These are phyloP conservation scores for Botryobasidium botryosum DNA, from an alignment of 768 basidiomycete genomes.

Conservation along the genomic window DNA sequence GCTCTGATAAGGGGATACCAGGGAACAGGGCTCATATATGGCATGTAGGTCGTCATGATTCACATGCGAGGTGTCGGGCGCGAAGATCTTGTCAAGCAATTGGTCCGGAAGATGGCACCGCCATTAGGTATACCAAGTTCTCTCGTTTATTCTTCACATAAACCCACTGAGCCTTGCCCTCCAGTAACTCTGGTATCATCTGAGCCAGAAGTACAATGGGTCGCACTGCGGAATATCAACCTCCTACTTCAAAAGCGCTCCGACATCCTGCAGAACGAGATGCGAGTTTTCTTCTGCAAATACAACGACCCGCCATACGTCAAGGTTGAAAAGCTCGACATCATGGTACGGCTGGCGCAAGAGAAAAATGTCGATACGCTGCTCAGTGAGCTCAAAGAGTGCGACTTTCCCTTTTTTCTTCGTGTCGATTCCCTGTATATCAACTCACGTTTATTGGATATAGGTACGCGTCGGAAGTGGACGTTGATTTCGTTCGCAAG, in stretches of 20 bases:
- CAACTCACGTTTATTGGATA: constrained; percentile 5
- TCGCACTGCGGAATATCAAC: constrained; percentile 91
- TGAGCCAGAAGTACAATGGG: constrained; percentile 97
- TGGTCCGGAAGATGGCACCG: constrained; percentile 94
- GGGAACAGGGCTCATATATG: not conserved
- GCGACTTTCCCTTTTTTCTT: constrained; percentile 19
- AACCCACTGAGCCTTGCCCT: not conserved
- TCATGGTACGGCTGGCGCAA: constrained; percentile 85
- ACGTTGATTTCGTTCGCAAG: constrained; percentile 94
- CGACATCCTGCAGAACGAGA: constrained; percentile 83
- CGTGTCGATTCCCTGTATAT: not conserved
- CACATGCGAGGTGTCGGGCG: constrained; percentile 72
- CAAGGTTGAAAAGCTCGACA: constrained; percentile 95
- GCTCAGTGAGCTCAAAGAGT: constrained; percentile 93
- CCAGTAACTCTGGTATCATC: constrained; percentile 89
- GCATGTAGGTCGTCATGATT: constrained; percentile 79
- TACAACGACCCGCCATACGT: constrained; percentile 99
- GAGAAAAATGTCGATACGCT: constrained; percentile 91
- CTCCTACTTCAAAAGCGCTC: constrained; percentile 86
- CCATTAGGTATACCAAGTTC: constrained; percentile 38
- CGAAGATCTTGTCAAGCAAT: constrained; percentile 69
- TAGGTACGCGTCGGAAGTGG: constrained; percentile 92
- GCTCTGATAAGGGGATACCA: not conserved
- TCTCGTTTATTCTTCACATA: not conserved
- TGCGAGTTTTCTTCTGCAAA: constrained; percentile 99